Evolutionary conservation across 176 grass and related monocot species (phyloP).

Genomic region (Musa beccarii): DNA sequence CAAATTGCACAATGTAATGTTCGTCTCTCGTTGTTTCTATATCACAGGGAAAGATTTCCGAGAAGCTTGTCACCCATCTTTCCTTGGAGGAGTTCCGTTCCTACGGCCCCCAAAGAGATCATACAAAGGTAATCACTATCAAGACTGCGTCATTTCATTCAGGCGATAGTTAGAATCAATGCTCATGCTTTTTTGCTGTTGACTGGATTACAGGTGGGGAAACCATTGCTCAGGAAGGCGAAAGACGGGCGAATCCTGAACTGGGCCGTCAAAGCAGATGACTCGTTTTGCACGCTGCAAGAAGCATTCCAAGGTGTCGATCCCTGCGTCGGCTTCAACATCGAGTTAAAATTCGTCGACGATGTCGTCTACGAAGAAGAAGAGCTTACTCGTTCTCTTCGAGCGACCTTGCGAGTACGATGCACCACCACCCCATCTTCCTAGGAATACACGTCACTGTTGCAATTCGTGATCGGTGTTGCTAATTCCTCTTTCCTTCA

Average conservation of each 20-base stretch:
- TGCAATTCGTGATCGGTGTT: neutral
- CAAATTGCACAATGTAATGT: neutral
- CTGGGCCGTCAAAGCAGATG: constrained; percentile 77
- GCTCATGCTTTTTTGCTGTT: neutral
- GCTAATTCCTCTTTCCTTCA: neutral
- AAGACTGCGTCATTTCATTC: no score
- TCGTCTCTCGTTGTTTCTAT: neutral
- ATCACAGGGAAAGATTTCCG: constrained; percentile 43
- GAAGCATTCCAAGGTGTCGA: constrained; percentile 73
- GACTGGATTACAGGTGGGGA: constrained; percentile 35
- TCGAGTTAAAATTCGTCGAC: constrained; percentile 88
- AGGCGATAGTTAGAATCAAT: no score
- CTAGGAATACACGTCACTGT: neutral
- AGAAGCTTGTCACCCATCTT: constrained; percentile 57
- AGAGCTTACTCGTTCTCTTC: constrained; percentile 45
- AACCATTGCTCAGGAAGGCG: constrained; percentile 53
- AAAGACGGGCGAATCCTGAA: constrained; percentile 58
- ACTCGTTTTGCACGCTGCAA: constrained; percentile 55
- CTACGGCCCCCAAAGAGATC: constrained; percentile 65
- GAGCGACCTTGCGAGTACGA: constrained; percentile 43
- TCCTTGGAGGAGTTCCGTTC: constrained; percentile 55
- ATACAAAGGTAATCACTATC: constrained; percentile 34
- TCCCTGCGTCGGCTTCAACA: constrained; percentile 62
- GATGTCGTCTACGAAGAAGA: constrained; percentile 47
- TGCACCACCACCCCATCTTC: no score